A percentile compares a stretch with the other conserved stretches of the same genome.
phyloP scores from a whole-genome alignment of 805 yeast species.

The Lachancea sp. region DNA sequence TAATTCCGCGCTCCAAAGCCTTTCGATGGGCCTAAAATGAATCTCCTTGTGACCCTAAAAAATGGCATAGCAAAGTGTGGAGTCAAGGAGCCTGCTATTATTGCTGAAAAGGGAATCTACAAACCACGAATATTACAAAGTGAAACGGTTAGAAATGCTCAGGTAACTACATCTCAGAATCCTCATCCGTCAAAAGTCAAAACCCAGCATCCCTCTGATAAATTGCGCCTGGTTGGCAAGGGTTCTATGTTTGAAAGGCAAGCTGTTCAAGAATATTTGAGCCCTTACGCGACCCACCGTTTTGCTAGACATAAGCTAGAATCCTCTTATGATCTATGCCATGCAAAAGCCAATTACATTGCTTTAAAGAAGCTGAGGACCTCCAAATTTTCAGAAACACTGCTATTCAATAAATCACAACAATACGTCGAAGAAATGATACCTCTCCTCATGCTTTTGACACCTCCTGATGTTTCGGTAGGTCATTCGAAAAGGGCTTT shows the following conservation, averaged over 20 bases:
- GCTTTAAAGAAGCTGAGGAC: slow-evolving; percentile 9
- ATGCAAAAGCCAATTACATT: slow-evolving; percentile 12
- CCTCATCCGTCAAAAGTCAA: slow-evolving; percentile 3
- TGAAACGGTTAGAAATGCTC: not conserved
- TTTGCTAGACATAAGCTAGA: slow-evolving; percentile 24
- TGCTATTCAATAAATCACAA: slow-evolving; percentile 13
- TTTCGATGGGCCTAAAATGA: slow-evolving; percentile 3
- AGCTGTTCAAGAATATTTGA: slow-evolving; percentile 25
- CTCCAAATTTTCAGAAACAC: slow-evolving; percentile 9
- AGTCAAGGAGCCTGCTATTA: slow-evolving; percentile 8
- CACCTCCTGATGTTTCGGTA: slow-evolving; percentile 18
- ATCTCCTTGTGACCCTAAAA: not conserved
- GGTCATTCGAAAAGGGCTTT: slow-evolving; percentile 14
- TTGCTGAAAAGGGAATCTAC: slow-evolving; percentile 1
- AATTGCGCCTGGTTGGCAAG: slow-evolving; percentile 23
- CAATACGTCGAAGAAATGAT: slow-evolving; percentile 21
- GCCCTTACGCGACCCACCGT: slow-evolving; percentile 23
- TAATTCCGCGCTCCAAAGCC: not conserved
- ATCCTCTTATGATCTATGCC: slow-evolving; percentile 18
- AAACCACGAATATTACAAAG: not conserved
- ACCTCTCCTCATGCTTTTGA: slow-evolving; percentile 20
- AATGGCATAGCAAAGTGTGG: slow-evolving; percentile 11
- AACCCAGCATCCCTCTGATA: slow-evolving; percentile 5
- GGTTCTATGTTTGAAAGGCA: slow-evolving; percentile 30
- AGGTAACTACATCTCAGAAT: not conserved